Evolutionary conservation across 352 stramenopile species (phyloP), one percentile per base, ranked within the genome.

Genomic region (Phytopythium litorale): DNA sequence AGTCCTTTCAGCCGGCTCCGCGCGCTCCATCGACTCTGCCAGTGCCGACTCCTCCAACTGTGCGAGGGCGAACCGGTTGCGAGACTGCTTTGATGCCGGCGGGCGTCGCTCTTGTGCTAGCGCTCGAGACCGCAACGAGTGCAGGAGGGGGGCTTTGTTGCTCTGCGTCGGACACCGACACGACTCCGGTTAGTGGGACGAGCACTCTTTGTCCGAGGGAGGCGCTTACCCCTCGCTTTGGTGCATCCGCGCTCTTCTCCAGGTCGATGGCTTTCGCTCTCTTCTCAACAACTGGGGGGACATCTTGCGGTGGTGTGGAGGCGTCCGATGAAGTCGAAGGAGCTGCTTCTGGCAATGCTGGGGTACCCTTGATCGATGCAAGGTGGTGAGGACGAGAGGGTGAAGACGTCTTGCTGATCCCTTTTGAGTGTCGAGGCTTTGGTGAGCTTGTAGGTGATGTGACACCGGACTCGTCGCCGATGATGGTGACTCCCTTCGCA

Each of bases 401-500:
- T 19, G 23, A 15, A 1, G 23, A 4, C 46, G 23, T 4, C 19
- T 45, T 45, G 32, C 18, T 19, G 32, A 58, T 23, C 19, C n/a
- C 33, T n/a, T 28, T 37, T 5, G 25, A 16, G 48, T 45, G 12
- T 54, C 30, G 23, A 8, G 9, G 49, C 23, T 58, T 25, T 11
- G 21, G 25, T 19, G 42, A 56, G 6, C 7, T 25, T 8, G 25
- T 62, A 51, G 46, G 28, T 50, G 8, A 30, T n/a, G 40, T 19
- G 23, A 18, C 32, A 11, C 13, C 48, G 42, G 4, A 25, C 45
- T 59, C 56, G 16, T 23, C 52, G 28, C 40, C 51, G 49, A 75
- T 76, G 7, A 87, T 25, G 7, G 65, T 68, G 38, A 89, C 79
- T 8, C 79, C 77, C 56, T 84, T 84, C 3, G 73, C 51, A 2